phyloP scores from a whole-genome alignment of 2,329 filamentous ascomycete species.

The Arthroderma sp. region DNA sequence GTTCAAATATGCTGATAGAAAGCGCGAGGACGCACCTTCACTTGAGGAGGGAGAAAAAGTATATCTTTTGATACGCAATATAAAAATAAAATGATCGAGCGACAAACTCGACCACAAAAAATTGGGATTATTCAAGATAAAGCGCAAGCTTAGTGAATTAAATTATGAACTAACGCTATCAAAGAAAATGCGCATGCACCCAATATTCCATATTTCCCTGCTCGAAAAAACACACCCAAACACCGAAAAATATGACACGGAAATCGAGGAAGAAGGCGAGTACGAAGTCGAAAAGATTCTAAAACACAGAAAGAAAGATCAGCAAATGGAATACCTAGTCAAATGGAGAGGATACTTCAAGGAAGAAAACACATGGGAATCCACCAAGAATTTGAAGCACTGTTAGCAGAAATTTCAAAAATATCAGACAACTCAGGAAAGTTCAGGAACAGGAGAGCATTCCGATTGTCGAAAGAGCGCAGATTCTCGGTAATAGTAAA shows the following conservation, averaged over 20 bases:
- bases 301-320: not conserved
- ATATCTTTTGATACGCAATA: not conserved
- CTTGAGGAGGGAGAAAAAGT: conserved; percentile 1
- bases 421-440: no score
- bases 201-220: conserved; percentile 5
- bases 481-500: no score
- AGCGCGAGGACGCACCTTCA: not conserved
- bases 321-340: not conserved
- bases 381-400: not conserved
- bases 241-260: not conserved
- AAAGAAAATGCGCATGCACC: conserved; percentile 2
- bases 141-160: not conserved
- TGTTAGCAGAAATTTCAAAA: no score
- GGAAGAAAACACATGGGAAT: conserved; percentile 1
- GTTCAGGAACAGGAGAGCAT: no score
- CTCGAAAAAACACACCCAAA: conserved; percentile 4
- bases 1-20: no score
- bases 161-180: conserved; percentile 4
- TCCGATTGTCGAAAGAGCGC: no score
- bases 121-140: conserved; percentile 6
- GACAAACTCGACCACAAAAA: no score
- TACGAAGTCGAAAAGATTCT: conserved; percentile 1
- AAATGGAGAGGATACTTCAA: not conserved
- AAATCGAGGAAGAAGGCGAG: conserved; percentile 1
- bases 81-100: no score